phyloP scores from a whole-genome alignment of 805 yeast species.

The Candida dajiaensis region DNA sequence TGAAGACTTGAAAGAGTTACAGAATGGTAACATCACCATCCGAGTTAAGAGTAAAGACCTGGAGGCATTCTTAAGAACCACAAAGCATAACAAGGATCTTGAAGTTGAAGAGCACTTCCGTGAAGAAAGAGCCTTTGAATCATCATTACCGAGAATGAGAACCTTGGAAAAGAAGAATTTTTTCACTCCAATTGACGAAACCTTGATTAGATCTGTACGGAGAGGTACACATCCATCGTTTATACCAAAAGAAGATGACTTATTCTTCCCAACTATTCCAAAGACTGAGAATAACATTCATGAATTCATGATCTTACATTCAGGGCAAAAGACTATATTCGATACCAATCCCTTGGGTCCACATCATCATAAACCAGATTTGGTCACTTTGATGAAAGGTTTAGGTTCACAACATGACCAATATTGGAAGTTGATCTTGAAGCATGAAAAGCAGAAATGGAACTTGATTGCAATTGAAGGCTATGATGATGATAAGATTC shows the following conservation, averaged over 20 bases:
- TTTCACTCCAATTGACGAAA: constrained; percentile 30
- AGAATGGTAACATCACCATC: background rate
- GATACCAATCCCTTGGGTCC: constrained; percentile 35
- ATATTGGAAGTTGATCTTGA: constrained; percentile 32
- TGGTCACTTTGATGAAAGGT: constrained; percentile 33
- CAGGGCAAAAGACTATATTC: constrained; percentile 18
- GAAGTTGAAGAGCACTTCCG: constrained; percentile 41
- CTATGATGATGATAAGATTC: constrained; percentile 24
- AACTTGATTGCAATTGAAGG: constrained; percentile 48
- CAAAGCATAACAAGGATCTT: constrained; percentile 34
- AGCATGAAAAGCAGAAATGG: constrained; percentile 35
- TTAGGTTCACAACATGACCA: constrained; percentile 32
- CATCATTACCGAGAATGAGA: constrained; percentile 28
- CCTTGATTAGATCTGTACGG: constrained; percentile 7
- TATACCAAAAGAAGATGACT: constrained; percentile 8
- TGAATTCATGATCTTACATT: constrained; percentile 19
- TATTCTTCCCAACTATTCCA: constrained; percentile 20
- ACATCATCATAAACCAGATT: constrained; percentile 33
- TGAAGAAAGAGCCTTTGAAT: constrained; percentile 45
- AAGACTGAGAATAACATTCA: constrained; percentile 8
- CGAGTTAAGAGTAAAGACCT: constrained; percentile 22
- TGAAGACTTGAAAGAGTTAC: background rate
- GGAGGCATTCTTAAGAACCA: constrained; percentile 37
- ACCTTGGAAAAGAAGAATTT: constrained; percentile 34
- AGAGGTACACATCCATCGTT: constrained; percentile 14